Percentiles rank a stretch among this genome's conserved stretches.
phyloP scores from a whole-genome alignment of 768 basidiomycete genomes.

The Lentinula sp. region DNA sequence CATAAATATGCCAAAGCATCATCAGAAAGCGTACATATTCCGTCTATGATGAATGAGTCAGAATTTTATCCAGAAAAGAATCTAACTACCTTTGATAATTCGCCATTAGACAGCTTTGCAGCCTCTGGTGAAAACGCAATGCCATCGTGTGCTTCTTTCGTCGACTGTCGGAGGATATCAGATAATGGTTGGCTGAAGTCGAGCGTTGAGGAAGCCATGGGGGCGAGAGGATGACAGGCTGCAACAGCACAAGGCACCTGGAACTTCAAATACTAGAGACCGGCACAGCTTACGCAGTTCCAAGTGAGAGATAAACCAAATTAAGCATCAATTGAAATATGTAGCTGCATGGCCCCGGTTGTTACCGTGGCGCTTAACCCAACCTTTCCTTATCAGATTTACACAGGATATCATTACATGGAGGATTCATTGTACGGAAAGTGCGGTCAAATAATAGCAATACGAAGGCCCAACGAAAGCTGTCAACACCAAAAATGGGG shows the following conservation, averaged over 20 bases:
- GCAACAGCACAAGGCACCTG: neutral
- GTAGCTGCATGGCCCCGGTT: no score
- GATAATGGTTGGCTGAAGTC: slow-evolving; percentile 39
- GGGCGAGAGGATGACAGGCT: slow-evolving; percentile 13
- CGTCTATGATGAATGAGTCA: slow-evolving; percentile 14
- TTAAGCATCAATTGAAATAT: no score
- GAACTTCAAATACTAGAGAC: no score
- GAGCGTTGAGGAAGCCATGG: slow-evolving; percentile 24
- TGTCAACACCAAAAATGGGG: no score
- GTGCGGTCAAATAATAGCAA: no score
- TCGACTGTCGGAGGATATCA: slow-evolving; percentile 40
- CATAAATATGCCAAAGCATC: slow-evolving; percentile 76
- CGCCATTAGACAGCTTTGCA: slow-evolving; percentile 48
- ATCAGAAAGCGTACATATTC: slow-evolving; percentile 71
- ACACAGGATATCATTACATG: neutral
- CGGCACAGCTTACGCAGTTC: neutral
- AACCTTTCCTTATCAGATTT: neutral
- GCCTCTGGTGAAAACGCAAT: slow-evolving; percentile 57
- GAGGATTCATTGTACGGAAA: no score
- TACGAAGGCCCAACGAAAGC: no score
- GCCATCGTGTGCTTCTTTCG: slow-evolving; percentile 48
- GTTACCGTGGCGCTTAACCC: no score
- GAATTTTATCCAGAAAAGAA: neutral
- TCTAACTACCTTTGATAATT: slow-evolving; percentile 32
- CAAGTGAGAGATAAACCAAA: no score